Base-by-base conservation (phyloP, 495 filamentous ascomycete genomes). In the Umbilicaria muhlenbergii region DNA sequence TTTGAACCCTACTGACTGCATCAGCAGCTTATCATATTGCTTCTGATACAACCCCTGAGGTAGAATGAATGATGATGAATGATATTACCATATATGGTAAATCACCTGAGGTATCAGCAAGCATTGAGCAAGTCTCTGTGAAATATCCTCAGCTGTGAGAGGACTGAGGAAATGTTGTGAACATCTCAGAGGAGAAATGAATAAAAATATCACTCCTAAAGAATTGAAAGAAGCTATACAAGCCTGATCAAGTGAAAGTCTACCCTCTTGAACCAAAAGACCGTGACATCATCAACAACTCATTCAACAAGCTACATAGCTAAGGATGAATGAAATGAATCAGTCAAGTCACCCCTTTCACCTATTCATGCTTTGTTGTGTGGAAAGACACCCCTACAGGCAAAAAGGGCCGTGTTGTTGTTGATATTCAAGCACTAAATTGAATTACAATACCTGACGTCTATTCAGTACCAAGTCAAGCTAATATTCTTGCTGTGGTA, bases 351-450 rank as follows among this genome's bases (percentile, higher is more conserved):
- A 18, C 42, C 1, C 43, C 43, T 3, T 36, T 34, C 18, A 33
- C 33, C 1, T 49, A 28, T 18, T 36, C 34, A 1, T 42, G 45
- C 2, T 49, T 49, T 28, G 19, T 49, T 4, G 34, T 46, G 1
- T 49, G n/a, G 28, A 31, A 15, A 34, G 14, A 38, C 14, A 39
- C n/a, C 41, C 14, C 18, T 17, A n/a, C n/a, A n/a, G n/a, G n/a
- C 1, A 14, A 12, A 3, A 53, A 53, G 15, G 39, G 38, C 8
- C n/a, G 48, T 1, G 39, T 43, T 10, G 43, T 53, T 11, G 41
- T 47, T 0, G 43, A 53, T 24, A 47, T 53, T 13, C 32, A 47
- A 35, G 44, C 34, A 0, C 16, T 47, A 2, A 53, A 53, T 33
- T n/a, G 35, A 17, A 34, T 46, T 6, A 36, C 28, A 3, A 14